Base-by-base conservation (phyloP, 106 monocot species). In the Dioscorea alata region DNA sequence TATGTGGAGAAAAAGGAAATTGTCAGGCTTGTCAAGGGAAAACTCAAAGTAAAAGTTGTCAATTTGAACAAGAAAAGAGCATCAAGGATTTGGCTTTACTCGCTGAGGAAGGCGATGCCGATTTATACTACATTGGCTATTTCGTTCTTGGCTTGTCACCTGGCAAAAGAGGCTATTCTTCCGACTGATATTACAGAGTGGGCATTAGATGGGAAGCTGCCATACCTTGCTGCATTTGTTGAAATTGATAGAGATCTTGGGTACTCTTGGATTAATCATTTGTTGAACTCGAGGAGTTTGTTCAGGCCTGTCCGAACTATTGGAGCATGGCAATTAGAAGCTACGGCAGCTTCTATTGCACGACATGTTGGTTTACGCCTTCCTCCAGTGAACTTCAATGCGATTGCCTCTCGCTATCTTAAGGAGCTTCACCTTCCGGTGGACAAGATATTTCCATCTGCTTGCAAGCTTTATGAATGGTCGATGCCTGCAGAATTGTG, bases 361-460 rank as follows among this genome's bases (percentile, higher is more conserved):
- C 49, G 81, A 34, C 63, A 12, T 35, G 77, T 92, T 64, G 86
- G 84, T 25, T 53, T 97, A 20, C 71, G 76, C 50, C 84, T 89
- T 33, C 96, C 96, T 69, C 77, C 92, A 5, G 88, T 89, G 15
- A 97, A 97, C 70, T 92, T 92, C 61, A 84, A 86, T 74, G 82
- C 80, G 48, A 78, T 97, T 50, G 81, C 92, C 22, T 49, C 32
- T 12, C 85, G 89, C 12, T 97, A 74, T 71, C 69, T 89, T 20
- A 71, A 70, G 49, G 82, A 86, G 20, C 78, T 97, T 17, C 73
- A 58, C 48, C 82, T 97, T 60, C 84, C 96, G 1, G 21, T 75
- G 19, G 84, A 83, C 20, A 80, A 79, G 65, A 86, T 97, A 64
- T 82, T 92, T 74, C 86, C 84, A 56, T 67, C 78, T 59, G 89